Evolutionary conservation across 2,329 filamentous ascomycete genomes (phyloP), one percentile per base, ranked within the genome.

Genomic region (Orbilia ellipsospora): DNA sequence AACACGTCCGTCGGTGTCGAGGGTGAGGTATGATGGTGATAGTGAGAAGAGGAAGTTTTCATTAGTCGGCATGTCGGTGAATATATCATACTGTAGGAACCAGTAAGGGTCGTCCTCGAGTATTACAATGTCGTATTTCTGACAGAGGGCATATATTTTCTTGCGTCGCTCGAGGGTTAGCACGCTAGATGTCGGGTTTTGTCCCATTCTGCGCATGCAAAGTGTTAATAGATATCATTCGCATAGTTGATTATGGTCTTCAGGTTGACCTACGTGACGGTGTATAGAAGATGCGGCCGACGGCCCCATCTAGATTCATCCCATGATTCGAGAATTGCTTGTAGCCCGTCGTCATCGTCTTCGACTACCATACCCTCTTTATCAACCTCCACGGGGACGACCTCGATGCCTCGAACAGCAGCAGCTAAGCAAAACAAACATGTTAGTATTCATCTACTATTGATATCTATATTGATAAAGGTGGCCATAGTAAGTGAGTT

Each of bases 91-190:
- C 81, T 97, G 94, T 7, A 98, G 86, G 82, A 95, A 94, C 92
- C 93, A 97, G 84, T 97, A 97, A 4, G 94, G 94, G 77, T 97
- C 94, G 80, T 98, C 94, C 82, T 98, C 94, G 77, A 96, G 84
- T 78, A 97, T 97, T 80, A 97, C 88, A 77, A 97, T 87, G 82
- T 97, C 93, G 83, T 92, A 96, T 81, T 90, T 88, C 81, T 89
- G 89, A 83, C 92, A 95, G 13, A 97, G 81, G 16, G 86, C 88
- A 81, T 97, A 97, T 28, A 97, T 87, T 61, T 93, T 89, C 79
- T 88, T 90, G 66, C 92, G 88, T 48, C 94, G 89, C 79, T 90
- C 84, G 8, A 95, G 81, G 1, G 91, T 90, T 1, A 96, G 85
- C 1, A 92, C 89, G 36, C 90, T 89, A 31, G 91, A 90, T 0